Base-by-base conservation (phyloP, 768 basidiomycete genomes). In the Lepiota subincarnata region DNA sequence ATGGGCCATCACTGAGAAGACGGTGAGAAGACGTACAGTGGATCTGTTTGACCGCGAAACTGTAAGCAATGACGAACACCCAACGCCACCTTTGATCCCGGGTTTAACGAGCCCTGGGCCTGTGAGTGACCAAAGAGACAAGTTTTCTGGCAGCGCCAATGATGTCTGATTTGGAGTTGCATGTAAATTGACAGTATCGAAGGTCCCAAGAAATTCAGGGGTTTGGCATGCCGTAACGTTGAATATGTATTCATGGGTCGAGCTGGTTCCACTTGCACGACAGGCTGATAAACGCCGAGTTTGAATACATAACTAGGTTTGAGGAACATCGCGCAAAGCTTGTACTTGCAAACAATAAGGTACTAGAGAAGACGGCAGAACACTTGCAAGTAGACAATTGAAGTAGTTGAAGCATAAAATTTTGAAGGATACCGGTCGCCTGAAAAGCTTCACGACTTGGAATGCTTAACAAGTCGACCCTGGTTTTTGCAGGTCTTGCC, bases 301-400 rank as follows among this genome's bases (percentile, higher is more conserved):
- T 53, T 46, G 52, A 53, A 46, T 39, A 53, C 39, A 36, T 53
- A 53, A 31, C 16, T 46, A 28, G 43, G 44, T 45, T 53, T 53
- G 52, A 53, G 52, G 49, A 43, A 46, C 44, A 53, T 46, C 44
- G 43, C 44, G 37, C 31, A 39, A 53, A 53, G 52, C 52, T 53
- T 53, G 52, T 53, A 53, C 52, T 53, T 53, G 52, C 50, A 51
- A 51, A 51, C 39, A 51, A 14, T 53, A 53, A 53, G 52, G 36
- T 46, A 53, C 52, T 53, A 53, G 52, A 31, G 31, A 53, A 43
- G 50, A 51, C 50, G 50, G 38, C 28, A 53, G 52, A 53, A 53
- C 38, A 53, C 52, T 53, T 53, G 52, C 52, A 53, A 53, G 44
- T 46, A 53, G 52, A 53, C 52, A 53, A 53, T 53, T 46, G 48